phyloP scores from a whole-genome alignment of 1,139 yeast species.

The Diutina neorugosa region DNA sequence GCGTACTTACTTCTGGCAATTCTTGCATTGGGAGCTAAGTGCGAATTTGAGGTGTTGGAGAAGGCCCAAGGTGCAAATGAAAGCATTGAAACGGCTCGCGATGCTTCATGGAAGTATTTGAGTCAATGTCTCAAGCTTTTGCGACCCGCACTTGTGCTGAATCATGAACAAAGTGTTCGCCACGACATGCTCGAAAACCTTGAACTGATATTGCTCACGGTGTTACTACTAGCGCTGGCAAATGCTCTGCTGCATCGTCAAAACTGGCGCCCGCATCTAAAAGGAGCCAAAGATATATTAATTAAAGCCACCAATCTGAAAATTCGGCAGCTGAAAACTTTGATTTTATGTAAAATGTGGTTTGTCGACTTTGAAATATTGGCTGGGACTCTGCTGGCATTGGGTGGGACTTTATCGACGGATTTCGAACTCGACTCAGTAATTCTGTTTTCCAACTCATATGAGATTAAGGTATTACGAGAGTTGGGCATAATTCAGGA shows the following conservation, averaged over 20 bases:
- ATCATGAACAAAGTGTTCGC: conserved; percentile 5
- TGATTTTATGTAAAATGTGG: conserved; percentile 61
- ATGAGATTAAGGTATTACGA: conserved; percentile 25
- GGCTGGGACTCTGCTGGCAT: conserved; percentile 56
- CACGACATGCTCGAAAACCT: conserved; percentile 33
- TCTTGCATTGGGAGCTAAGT: conserved; percentile 58
- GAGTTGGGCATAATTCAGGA: conserved; percentile 26
- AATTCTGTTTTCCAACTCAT: conserved; percentile 26
- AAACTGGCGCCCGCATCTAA: conserved; percentile 67
- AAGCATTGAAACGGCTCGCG: conserved; percentile 8
- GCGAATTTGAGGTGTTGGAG: not conserved
- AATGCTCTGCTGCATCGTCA: conserved; percentile 54
- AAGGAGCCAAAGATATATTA: conserved; percentile 61
- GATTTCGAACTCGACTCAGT: conserved; percentile 38
- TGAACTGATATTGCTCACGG: conserved; percentile 62
- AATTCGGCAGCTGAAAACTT: conserved; percentile 18
- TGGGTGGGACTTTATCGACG: conserved; percentile 54
- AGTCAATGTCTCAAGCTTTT: conserved; percentile 48
- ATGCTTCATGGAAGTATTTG: conserved; percentile 50
- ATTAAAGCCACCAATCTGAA: conserved; percentile 28
- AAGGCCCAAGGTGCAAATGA: not conserved
- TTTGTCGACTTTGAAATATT: conserved; percentile 54
- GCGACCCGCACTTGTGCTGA: conserved; percentile 24
- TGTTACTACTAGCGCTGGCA: conserved; percentile 53
- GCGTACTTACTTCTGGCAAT: conserved; percentile 56